Evolutionary conservation across 1,139 yeast species (phyloP).

Genomic region (Taphrina wiesneri): DNA sequence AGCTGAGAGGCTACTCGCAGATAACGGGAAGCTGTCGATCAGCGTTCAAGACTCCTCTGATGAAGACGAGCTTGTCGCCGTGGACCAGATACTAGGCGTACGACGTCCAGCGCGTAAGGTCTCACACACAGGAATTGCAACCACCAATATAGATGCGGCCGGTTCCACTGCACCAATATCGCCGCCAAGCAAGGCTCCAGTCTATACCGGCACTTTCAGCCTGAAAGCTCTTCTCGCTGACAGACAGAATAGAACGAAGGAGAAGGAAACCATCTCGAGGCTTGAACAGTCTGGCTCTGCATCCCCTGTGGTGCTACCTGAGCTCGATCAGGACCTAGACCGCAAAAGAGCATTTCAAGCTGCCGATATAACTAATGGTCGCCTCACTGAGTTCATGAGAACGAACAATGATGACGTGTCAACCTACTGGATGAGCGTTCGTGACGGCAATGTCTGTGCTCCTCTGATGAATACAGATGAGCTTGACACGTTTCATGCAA

Average conservation of each 20-base stretch:
- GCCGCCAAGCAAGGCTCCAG: constrained; percentile 1
- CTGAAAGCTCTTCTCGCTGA: constrained; percentile 7
- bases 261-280: neutral
- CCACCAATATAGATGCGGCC: neutral
- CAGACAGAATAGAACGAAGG: neutral
- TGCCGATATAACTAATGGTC: neutral
- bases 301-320: neutral
- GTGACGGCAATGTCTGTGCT: neutral
- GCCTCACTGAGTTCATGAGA: neutral
- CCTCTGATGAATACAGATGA: neutral
- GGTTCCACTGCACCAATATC: neutral
- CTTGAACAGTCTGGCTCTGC: neutral
- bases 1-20: neutral
- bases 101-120: neutral
- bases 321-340: neutral
- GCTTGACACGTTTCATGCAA: neutral
- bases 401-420: neutral
- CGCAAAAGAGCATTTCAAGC: neutral
- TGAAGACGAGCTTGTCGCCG: constrained; percentile 15
- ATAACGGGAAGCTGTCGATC: no score
- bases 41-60: neutral
- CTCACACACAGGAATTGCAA: neutral
- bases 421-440: neutral
- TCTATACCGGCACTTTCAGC: neutral
- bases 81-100: neutral